These are phyloP conservation scores for Metschnikowia orientalis DNA, from an alignment of 805 yeast genomes.

Conservation along the genomic window DNA sequence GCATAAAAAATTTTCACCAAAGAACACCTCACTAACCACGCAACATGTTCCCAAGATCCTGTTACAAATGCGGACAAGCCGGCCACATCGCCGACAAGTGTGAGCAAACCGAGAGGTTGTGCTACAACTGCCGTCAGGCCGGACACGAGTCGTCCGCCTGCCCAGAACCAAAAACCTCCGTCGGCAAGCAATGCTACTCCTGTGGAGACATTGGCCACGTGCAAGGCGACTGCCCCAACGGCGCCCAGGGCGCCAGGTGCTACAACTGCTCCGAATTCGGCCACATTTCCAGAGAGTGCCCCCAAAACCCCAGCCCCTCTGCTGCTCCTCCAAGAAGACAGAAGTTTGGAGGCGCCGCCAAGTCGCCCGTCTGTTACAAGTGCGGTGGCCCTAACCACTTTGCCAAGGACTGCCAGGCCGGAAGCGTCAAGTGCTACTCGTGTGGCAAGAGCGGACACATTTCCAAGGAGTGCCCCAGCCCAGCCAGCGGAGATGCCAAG, in stretches of 20 bases:
- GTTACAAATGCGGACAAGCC: constrained; percentile 88
- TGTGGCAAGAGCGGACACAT: constrained; percentile 91
- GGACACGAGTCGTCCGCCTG: constrained; percentile 89
- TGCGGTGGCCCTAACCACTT: constrained; percentile 93
- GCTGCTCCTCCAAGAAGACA: constrained; percentile 21
- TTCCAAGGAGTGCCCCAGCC: constrained; percentile 71
- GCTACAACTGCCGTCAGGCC: constrained; percentile 89
- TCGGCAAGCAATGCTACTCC: constrained; percentile 85
- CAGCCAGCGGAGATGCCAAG: constrained; percentile 33
- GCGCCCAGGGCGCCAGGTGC: constrained; percentile 67
- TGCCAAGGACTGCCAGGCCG: constrained; percentile 84
- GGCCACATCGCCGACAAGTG: constrained; percentile 91
- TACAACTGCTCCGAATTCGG: constrained; percentile 76
- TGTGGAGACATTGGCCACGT: constrained; percentile 91
- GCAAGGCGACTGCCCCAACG: constrained; percentile 74
- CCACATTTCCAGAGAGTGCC: constrained; percentile 77
- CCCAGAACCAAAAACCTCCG: constrained; percentile 80
- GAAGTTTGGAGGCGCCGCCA: constrained; percentile 21
- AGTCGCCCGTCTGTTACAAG: constrained; percentile 70
- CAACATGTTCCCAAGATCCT: constrained; percentile 58
- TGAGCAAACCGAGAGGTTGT: constrained; percentile 75
- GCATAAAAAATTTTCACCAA: constrained; percentile 9
- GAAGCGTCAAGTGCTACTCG: constrained; percentile 76
- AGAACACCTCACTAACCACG: constrained; percentile 2
- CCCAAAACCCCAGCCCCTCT: constrained; percentile 35